These are phyloP conservation scores for Leccinum griseonigrum DNA, from an alignment of 1,284 basidiomycete genomes.

Conservation along the genomic window DNA sequence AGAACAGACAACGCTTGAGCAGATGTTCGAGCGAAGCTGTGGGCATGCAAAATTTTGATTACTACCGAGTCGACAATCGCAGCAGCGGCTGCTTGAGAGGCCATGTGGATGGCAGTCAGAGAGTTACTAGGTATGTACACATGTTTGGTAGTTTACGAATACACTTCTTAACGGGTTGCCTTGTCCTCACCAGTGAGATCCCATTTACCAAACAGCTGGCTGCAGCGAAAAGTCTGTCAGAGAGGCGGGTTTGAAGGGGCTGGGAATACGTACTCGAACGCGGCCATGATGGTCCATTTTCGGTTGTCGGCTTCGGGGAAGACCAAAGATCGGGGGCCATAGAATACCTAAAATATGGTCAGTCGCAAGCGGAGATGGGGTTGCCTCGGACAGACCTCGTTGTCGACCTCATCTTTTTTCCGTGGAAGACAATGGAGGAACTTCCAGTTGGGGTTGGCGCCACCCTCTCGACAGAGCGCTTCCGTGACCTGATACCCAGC, in stretches of 20 bases:
- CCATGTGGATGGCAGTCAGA: constrained; percentile 12
- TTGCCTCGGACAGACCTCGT: constrained; percentile 61
- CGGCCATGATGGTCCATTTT: constrained; percentile 93
- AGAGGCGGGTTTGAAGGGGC: not conserved
- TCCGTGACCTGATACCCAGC: constrained; percentile 95
- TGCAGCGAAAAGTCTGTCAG: constrained; percentile 21
- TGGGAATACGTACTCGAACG: constrained; percentile 68
- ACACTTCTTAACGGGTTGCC: constrained; percentile 5
- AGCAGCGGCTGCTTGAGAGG: constrained; percentile 23
- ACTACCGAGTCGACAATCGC: constrained; percentile 60
- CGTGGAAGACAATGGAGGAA: constrained; percentile 97
- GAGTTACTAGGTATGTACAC: constrained; percentile 14
- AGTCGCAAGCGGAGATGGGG: not conserved
- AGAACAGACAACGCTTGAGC: constrained; percentile 64
- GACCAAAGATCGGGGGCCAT: constrained; percentile 71
- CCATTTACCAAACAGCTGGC: constrained; percentile 53
- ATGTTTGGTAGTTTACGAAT: not conserved
- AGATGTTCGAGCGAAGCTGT: constrained; percentile 71
- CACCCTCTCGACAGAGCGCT: constrained; percentile 70
- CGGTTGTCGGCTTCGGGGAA: constrained; percentile 82
- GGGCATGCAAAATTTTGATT: constrained; percentile 68
- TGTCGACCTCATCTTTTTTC: constrained; percentile 91
- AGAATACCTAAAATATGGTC: constrained; percentile 56
- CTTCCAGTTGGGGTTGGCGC: constrained; percentile 87
- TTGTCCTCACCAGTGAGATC: constrained; percentile 29